Conservation (phyloP, 306 rosid genomes). For the Pyrus pyrifolia region DNA sequence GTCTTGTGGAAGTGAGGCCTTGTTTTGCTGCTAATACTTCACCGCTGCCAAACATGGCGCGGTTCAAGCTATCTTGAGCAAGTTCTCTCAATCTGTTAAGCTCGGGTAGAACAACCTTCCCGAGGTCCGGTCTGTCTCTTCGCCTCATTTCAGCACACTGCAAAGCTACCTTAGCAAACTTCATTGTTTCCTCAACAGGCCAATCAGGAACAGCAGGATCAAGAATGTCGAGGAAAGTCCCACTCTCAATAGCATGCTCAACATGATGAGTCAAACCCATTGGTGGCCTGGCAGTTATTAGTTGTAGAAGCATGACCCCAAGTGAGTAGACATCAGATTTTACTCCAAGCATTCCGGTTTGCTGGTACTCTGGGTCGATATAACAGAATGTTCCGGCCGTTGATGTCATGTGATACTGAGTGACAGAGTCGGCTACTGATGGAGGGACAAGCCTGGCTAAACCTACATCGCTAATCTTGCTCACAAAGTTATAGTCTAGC, state of each 20-base stretch:
- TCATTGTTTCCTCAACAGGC: slow-evolving; percentile 64
- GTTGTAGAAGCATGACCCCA: slow-evolving; percentile 72
- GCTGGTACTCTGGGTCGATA: slow-evolving; percentile 90
- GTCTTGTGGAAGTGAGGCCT: slow-evolving; percentile 14
- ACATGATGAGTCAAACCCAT: slow-evolving; percentile 77
- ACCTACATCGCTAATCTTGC: slow-evolving; percentile 92
- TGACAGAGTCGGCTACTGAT: slow-evolving; percentile 54
- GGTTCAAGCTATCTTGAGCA: slow-evolving; percentile 43
- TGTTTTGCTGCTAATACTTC: slow-evolving; percentile 1
- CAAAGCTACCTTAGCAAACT: slow-evolving; percentile 51
- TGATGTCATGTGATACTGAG: slow-evolving; percentile 81
- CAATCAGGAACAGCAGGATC: slow-evolving; percentile 67
- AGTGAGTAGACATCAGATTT: slow-evolving; percentile 79
- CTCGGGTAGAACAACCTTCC: slow-evolving; percentile 54
- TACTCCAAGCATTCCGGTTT: slow-evolving; percentile 74
- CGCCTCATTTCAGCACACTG: slow-evolving; percentile 74
- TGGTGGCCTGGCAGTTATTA: slow-evolving; percentile 65
- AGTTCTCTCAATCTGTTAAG: slow-evolving; percentile 54
- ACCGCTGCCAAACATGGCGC: slow-evolving; percentile 13
- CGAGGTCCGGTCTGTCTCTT: slow-evolving; percentile 83
- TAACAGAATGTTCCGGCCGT: slow-evolving; percentile 92
- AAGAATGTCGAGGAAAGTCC: slow-evolving; percentile 55
- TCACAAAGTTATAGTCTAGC: slow-evolving; percentile 76
- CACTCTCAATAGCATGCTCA: slow-evolving; percentile 47
- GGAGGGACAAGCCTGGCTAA: slow-evolving; percentile 88